These are phyloP conservation scores for Irineochytrium annulatum DNA, from an alignment of 192 early-diverging fungal species.

Conservation along the genomic window DNA sequence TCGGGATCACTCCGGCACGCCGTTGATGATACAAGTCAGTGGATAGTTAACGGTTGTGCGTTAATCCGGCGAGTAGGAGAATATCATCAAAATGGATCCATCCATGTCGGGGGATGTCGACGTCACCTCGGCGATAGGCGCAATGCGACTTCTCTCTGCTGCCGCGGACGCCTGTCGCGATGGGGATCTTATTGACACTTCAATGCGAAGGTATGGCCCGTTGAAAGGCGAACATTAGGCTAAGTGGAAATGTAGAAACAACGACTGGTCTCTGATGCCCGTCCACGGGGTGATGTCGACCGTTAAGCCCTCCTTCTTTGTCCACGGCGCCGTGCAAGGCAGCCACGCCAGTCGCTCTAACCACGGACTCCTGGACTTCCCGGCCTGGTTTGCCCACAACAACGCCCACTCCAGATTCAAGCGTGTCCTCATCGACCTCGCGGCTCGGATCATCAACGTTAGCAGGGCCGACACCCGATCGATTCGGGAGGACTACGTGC, in stretches of 20 bases:
- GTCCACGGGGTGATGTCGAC: slow-evolving; percentile 80
- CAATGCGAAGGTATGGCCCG: slow-evolving; percentile 4
- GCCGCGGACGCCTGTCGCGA: slow-evolving; percentile 86
- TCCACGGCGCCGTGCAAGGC: slow-evolving; percentile 62
- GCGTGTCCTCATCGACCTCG: no score
- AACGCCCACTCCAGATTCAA: no score
- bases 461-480: no score
- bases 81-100: slow-evolving; percentile 71
- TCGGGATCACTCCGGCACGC: slow-evolving; percentile 77
- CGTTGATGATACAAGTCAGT: slow-evolving; percentile 83
- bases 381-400: no score
- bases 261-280: slow-evolving; percentile 90
- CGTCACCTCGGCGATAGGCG: slow-evolving; percentile 29
- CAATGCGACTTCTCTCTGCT: slow-evolving; percentile 62
- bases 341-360: no score
- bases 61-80: no score
- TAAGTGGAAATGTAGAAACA: slow-evolving; percentile 45
- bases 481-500: no score
- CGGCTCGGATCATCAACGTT: no score
- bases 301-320: slow-evolving; percentile 76
- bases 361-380: no score
- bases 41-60: not conserved
- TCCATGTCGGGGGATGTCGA: slow-evolving; percentile 34
- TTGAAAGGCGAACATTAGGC: no score
- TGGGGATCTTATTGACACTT: slow-evolving; percentile 78